These are phyloP conservation scores for Rhizoctonia solani DNA, from an alignment of 1,284 basidiomycete genomes.

Conservation along the genomic window DNA sequence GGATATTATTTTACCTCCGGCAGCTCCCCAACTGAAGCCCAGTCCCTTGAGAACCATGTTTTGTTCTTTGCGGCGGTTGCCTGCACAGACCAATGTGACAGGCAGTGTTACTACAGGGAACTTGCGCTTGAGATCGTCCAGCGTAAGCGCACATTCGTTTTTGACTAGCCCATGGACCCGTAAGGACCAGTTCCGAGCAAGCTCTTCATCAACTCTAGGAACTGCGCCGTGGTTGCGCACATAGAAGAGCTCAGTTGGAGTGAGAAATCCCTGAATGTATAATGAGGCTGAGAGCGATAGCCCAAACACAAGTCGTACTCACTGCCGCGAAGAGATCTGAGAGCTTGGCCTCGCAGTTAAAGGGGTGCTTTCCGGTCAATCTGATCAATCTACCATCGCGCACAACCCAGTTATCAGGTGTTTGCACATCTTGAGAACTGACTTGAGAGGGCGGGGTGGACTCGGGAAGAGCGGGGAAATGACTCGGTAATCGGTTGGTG, in stretches of 20 bases:
- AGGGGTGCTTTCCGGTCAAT: constrained; percentile 64
- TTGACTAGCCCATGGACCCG: constrained; percentile 57
- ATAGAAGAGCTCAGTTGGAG: constrained; percentile 65
- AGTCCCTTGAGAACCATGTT: constrained; percentile 67
- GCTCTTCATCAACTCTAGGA: constrained; percentile 53
- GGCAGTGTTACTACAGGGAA: constrained; percentile 65
- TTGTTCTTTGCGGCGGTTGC: constrained; percentile 71
- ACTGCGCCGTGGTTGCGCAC: constrained; percentile 71
- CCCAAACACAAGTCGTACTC: constrained; percentile 18
- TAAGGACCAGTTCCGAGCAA: constrained; percentile 55
- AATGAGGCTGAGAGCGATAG: not conserved
- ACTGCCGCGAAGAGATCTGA: constrained; percentile 53
- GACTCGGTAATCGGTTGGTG: constrained; percentile 33
- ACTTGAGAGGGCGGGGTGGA: constrained; percentile 8
- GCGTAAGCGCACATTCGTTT: constrained; percentile 50
- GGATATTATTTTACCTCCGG: constrained; percentile 43
- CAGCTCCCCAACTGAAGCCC: constrained; percentile 64
- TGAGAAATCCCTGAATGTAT: constrained; percentile 58
- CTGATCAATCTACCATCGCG: constrained; percentile 52
- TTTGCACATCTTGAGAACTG: constrained; percentile 43
- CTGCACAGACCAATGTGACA: constrained; percentile 69
- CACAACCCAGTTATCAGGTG: constrained; percentile 53
- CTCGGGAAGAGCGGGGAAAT: constrained; percentile 40
- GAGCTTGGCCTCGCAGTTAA: constrained; percentile 62
- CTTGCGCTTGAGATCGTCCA: constrained; percentile 53